Conservation (phyloP, 805 yeast genomes). For the Ogataea paraovalis region DNA sequence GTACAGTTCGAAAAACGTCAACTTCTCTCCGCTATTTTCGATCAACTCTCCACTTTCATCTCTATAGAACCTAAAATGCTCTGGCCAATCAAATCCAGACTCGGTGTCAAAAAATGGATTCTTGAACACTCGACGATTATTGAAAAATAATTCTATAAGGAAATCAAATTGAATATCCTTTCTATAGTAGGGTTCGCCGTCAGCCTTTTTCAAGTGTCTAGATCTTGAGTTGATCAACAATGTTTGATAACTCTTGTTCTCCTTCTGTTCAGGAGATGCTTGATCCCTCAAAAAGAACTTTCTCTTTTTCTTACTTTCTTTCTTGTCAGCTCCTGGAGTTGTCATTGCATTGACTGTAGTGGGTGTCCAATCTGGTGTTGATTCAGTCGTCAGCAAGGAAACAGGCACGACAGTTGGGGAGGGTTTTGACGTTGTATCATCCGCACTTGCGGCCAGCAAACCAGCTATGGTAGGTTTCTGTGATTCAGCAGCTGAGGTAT, state of each 20-base stretch:
- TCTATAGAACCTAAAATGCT: constrained; percentile 24
- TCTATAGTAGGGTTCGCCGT: constrained; percentile 91
- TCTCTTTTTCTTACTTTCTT: constrained; percentile 12
- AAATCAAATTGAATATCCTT: constrained; percentile 84
- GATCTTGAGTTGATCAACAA: constrained; percentile 29
- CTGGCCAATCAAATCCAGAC: constrained; percentile 34
- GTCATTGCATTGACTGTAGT: not conserved
- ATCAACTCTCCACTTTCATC: constrained; percentile 22
- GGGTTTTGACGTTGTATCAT: not conserved
- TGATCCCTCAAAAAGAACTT: constrained; percentile 1
- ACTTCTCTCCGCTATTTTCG: constrained; percentile 35
- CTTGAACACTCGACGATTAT: constrained; percentile 62
- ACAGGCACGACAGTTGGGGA: not conserved
- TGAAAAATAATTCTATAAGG: constrained; percentile 58
- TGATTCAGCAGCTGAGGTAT: too few relatives aligned
- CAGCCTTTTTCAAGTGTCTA: constrained; percentile 77
- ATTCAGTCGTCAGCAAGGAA: not conserved
- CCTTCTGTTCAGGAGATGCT: constrained; percentile 3
- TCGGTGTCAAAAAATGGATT: constrained; percentile 45
- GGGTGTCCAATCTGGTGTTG: not conserved
- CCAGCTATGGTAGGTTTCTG: not conserved
- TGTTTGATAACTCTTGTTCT: constrained; percentile 26
- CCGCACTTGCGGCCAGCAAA: not conserved
- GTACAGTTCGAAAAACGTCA: constrained; percentile 82
- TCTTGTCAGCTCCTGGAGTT: constrained; percentile 4